Evolutionary conservation across 768 basidiomycete genomes (phyloP).

Genomic region (Collybiopsis luxurians): DNA sequence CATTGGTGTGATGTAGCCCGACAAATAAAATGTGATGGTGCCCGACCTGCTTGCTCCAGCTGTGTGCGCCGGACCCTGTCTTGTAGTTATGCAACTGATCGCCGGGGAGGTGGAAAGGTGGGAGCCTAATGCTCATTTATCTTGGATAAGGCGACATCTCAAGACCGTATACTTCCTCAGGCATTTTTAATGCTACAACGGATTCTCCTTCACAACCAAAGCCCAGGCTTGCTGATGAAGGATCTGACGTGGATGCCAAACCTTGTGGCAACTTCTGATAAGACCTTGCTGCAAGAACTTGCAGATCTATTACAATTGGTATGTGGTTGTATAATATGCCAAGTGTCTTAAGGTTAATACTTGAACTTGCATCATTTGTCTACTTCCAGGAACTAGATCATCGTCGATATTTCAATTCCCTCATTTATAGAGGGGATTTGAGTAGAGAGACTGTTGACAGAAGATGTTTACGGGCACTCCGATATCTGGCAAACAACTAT

Average conservation of each 20-base stretch:
- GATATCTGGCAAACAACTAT: background rate
- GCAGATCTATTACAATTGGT: background rate
- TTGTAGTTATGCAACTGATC: slow-evolving; percentile 81
- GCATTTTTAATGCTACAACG: too few relatives aligned
- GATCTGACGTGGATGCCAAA: background rate
- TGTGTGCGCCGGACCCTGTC: slow-evolving; percentile 73
- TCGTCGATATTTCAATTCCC: background rate
- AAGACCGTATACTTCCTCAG: too few relatives aligned
- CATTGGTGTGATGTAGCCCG: slow-evolving; percentile 49
- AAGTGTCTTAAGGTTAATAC: background rate
- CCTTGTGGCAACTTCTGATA: background rate
- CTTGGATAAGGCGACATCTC: too few relatives aligned
- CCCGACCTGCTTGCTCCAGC: slow-evolving; percentile 81
- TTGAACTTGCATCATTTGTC: background rate
- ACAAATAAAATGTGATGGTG: slow-evolving; percentile 87
- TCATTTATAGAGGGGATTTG: background rate
- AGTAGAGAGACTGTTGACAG: background rate
- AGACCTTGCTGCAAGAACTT: background rate
- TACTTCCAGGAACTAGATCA: background rate
- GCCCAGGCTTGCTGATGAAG: too few relatives aligned
- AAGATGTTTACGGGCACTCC: background rate
- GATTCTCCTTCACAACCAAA: too few relatives aligned
- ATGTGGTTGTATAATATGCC: background rate
- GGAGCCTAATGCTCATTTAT: slow-evolving; percentile 43
- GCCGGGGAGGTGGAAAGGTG: slow-evolving; percentile 25